Evolutionary conservation across 164 flowering plant species (phyloP).

Genomic region (Pachysandra terminalis): DNA sequence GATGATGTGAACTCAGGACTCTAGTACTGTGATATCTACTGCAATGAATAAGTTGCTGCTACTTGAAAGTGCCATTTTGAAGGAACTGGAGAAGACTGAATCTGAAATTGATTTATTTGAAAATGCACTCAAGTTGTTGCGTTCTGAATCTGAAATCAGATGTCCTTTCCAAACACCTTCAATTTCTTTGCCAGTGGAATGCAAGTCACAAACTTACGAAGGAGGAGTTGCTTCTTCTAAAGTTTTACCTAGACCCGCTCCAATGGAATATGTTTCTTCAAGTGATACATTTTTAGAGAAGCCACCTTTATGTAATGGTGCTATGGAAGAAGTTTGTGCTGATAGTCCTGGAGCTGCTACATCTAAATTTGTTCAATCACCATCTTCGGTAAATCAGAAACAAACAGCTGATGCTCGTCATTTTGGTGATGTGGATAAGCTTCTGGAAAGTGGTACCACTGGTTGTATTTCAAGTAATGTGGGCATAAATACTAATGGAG

Average conservation of each 20-base stretch:
- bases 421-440: too few species aligned
- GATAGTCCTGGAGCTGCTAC: constrained; percentile 77
- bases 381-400: too few species aligned
- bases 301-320: constrained; percentile 12
- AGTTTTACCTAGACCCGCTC: constrained; percentile 29
- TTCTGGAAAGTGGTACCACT: constrained; percentile 10
- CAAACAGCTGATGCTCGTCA: too few species aligned
- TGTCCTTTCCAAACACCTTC: constrained; percentile 26
- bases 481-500: constrained; percentile 11
- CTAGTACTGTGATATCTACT: constrained; percentile 45
- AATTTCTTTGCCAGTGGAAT: constrained; percentile 26
- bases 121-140: constrained; percentile 60
- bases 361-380: constrained; percentile 47
- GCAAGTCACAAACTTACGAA: constrained; percentile 15
- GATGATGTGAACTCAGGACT: constrained; percentile 58
- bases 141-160: constrained; percentile 24
- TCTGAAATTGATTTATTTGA: constrained; percentile 81
- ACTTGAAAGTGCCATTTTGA: constrained; percentile 56
- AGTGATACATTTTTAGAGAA: constrained; percentile 18
- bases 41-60: constrained; percentile 55
- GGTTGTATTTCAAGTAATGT: constrained; percentile 3
- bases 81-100: constrained; percentile 71
- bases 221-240: constrained; percentile 26
- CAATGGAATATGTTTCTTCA: constrained; percentile 34
- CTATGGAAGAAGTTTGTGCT: constrained; percentile 15